Conservation (phyloP, 106 monocot species). For the Acanthochlamys bracteata region DNA sequence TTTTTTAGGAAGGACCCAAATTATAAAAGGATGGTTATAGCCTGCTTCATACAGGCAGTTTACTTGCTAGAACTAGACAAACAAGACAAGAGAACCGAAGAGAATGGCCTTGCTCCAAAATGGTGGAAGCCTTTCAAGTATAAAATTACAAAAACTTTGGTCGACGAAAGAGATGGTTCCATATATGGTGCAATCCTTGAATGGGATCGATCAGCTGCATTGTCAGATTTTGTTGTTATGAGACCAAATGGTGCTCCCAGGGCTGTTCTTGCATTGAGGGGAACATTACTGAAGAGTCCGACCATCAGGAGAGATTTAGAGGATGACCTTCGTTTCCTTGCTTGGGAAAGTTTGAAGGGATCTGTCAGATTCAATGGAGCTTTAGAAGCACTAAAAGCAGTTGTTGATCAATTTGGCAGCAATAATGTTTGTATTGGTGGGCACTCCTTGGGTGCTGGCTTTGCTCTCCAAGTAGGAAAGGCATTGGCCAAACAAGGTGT, state of each 20-base stretch:
- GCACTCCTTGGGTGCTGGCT: constrained; percentile 32
- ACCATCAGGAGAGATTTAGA: constrained; percentile 34
- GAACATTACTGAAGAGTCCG: constrained; percentile 29
- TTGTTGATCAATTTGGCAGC: constrained; percentile 14
- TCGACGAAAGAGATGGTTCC: constrained; percentile 41
- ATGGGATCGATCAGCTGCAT: constrained; percentile 35
- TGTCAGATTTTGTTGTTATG: constrained; percentile 20
- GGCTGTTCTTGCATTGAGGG: constrained; percentile 30
- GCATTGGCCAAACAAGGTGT: constrained; percentile 22
- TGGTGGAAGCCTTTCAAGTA: constrained; percentile 52
- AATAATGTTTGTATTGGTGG: constrained; percentile 27
- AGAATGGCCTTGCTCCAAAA: constrained; percentile 26
- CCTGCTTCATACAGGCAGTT: constrained; percentile 48
- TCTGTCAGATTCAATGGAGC: constrained; percentile 30
- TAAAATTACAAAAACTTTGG: constrained; percentile 19
- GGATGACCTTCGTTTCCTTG: constrained; percentile 36
- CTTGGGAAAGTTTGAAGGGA: constrained; percentile 38
- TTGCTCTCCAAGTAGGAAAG: constrained; percentile 30
- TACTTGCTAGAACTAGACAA: constrained; percentile 38
- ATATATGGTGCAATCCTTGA: constrained; percentile 35
- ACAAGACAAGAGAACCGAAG: constrained; percentile 29
- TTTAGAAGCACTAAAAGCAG: constrained; percentile 15
- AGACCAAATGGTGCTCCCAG: constrained; percentile 37
- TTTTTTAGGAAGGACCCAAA: constrained; percentile 33
- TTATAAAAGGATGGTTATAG: constrained; percentile 44